Evolutionary conservation across 768 basidiomycete species (phyloP), one percentile per base, ranked within the genome.

Genomic region (Daedalea quercina): DNA sequence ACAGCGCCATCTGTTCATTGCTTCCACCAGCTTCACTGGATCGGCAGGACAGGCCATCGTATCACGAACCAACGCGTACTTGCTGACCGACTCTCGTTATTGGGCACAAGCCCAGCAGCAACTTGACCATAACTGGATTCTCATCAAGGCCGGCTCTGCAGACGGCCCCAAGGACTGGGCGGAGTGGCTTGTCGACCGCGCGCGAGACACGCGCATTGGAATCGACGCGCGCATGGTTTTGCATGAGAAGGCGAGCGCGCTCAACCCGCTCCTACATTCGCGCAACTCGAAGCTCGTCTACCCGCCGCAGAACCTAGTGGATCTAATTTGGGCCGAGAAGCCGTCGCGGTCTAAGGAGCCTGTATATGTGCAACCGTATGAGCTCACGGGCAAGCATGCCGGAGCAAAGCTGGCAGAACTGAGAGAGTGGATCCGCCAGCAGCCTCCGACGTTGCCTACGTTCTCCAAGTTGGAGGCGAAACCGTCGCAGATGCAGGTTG

Each of bases 181-280:
- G 31, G 87, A 89, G 31, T 94, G 84, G 82, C 65, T 94, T 40
- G 26, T 55, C 11, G 57, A 56, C 22, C 65, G 60, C 8, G 61
- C 55, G n/a, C 52, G 58, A 22, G 52, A 63, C 51, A 40, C 48
- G 11, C 74, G 80, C 60, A 80, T 94, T 46, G 93, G 92, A 12
- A 77, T 94, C 51, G 93, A 95, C 66, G 86, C 90, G 2, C 82
- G 88, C 15, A 85, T 92, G 80, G 69, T 94, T 51, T 79, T 89
- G 0, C 81, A 87, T 62, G 81, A 85, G 61, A 83, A 82, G 54
- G 86, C 85, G 13, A 73, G 76, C 9, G 69, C 74, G 42, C 70
- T 93, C 50, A 81, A 79, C 55, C 62, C 74, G 42, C 80, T 79
- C 57, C 74, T 92, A 8, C 67, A 66, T 19, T 40, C 70, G 41